Conservation (phyloP, 2,329 filamentous ascomycete genomes). For the Trichoderma sp. region DNA sequence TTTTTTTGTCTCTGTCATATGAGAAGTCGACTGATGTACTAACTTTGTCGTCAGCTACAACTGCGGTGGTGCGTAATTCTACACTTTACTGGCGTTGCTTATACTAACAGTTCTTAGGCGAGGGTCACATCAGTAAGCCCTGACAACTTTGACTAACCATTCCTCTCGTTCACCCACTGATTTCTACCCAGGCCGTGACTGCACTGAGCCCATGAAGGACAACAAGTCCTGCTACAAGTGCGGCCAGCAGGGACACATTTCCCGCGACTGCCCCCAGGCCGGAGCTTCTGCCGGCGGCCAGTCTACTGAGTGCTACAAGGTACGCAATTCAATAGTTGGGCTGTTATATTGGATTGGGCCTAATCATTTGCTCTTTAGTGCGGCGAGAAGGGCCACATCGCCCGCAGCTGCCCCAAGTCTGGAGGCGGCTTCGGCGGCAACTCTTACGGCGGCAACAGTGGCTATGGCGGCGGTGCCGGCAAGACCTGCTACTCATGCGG, state of each 20-base stretch:
- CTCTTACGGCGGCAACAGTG: constrained; percentile 41
- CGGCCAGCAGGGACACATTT: constrained; percentile 85
- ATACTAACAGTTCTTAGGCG: constrained; percentile 42
- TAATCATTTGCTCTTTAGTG: constrained; percentile 55
- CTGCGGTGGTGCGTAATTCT: constrained; percentile 64
- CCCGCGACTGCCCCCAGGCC: constrained; percentile 74
- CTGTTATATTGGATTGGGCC: not conserved
- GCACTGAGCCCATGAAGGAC: constrained; percentile 85
- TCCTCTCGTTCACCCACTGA: not conserved
- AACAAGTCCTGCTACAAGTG: constrained; percentile 77
- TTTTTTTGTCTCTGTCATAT: constrained; percentile 19
- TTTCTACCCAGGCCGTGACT: constrained; percentile 72
- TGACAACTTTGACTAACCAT: not conserved
- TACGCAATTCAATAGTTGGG: constrained; percentile 26
- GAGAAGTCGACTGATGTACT: constrained; percentile 19
- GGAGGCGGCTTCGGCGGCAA: constrained; percentile 50
- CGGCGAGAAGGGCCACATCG: constrained; percentile 94
- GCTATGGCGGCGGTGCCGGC: constrained; percentile 55
- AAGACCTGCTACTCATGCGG: constrained; percentile 99
- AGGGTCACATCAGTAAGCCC: constrained; percentile 76
- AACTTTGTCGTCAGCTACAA: constrained; percentile 65
- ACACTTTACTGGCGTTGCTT: not conserved
- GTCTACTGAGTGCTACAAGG: constrained; percentile 87
- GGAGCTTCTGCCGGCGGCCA: constrained; percentile 44
- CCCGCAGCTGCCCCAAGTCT: constrained; percentile 79